Conservation (phyloP, 2,329 filamentous ascomycete genomes). For the Fusarium gaditjirri region DNA sequence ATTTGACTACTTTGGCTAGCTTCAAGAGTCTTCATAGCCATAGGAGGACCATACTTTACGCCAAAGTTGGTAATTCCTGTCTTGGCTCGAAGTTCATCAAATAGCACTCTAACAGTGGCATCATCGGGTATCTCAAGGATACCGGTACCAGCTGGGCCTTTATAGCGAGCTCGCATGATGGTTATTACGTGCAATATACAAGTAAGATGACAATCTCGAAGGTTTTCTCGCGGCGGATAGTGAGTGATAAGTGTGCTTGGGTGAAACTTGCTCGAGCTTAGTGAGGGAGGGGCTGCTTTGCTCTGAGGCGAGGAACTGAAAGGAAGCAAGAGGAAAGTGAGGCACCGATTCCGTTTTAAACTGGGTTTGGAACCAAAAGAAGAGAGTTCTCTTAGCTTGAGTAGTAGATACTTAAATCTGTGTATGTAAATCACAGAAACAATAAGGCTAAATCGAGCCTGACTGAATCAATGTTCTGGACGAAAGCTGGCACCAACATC, state of each 20-base stretch:
- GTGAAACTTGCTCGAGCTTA: neutral
- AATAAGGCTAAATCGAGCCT: neutral
- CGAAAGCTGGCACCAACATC: slow-evolving; percentile 4
- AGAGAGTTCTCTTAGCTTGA: too few relatives aligned
- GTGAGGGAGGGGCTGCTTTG: slow-evolving; percentile 11
- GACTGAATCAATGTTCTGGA: neutral
- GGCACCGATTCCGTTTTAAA: neutral
- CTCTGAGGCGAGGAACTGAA: slow-evolving; percentile 15
- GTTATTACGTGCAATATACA: too few relatives aligned
- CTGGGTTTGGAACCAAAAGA: neutral
- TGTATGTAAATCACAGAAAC: neutral
- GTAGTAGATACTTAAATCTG: neutral
- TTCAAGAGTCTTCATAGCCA: slow-evolving; percentile 71
- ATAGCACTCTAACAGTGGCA: slow-evolving; percentile 72
- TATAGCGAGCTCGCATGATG: slow-evolving; percentile 77
- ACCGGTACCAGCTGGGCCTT: slow-evolving; percentile 77
- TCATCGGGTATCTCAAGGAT: slow-evolving; percentile 75
- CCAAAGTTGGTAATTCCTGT: slow-evolving; percentile 75
- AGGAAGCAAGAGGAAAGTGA: slow-evolving; percentile 8
- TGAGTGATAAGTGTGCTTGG: neutral
- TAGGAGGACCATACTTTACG: slow-evolving; percentile 86
- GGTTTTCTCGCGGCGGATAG: neutral
- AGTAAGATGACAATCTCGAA: neutral
- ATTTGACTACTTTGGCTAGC: slow-evolving; percentile 62
- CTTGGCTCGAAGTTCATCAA: slow-evolving; percentile 68